A percentile compares a stretch with the other conserved stretches of the same genome.
phyloP scores from a whole-genome alignment of 2,329 filamentous ascomycete genomes.

The Macrophomina tecta region DNA sequence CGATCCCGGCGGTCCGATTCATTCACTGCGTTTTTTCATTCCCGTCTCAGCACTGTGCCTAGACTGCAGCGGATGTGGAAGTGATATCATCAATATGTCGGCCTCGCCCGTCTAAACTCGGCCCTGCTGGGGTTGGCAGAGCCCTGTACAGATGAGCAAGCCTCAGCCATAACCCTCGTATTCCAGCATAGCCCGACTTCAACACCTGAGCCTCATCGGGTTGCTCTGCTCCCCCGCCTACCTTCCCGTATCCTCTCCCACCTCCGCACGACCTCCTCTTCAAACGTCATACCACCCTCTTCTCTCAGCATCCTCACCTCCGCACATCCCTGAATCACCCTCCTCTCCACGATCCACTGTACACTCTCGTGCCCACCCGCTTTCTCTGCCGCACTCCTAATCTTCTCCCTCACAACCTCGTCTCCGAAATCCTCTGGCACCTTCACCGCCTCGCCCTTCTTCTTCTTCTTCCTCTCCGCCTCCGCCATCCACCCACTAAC shows the following conservation, averaged over 20 bases:
- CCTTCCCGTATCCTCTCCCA: neutral
- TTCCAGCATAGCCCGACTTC: no score
- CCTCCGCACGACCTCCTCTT: neutral
- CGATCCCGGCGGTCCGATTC: neutral
- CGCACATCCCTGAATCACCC: neutral
- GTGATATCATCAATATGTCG: no score
- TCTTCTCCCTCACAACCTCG: neutral
- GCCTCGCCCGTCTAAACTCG: no score
- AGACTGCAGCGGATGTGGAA: no score
- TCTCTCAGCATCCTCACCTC: neutral
- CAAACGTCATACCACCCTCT: neutral
- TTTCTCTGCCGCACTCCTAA: neutral
- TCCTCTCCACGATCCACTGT: neutral
- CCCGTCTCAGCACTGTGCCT: no score
- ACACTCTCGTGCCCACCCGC: slow-evolving; percentile 7
- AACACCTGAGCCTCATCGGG: neutral
- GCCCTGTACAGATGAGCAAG: no score
- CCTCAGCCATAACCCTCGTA: no score
- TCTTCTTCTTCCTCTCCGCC: neutral
- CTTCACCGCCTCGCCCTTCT: neutral
- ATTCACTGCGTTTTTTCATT: neutral
- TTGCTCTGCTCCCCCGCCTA: neutral
- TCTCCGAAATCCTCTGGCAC: neutral
- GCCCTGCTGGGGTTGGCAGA: no score
- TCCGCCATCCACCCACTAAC: neutral